A percentile compares a stretch with the other conserved stretches of the same genome.
These are phyloP conservation scores for Suillus decipiens DNA, from an alignment of 768 basidiomycete genomes.

Conservation along the genomic window DNA sequence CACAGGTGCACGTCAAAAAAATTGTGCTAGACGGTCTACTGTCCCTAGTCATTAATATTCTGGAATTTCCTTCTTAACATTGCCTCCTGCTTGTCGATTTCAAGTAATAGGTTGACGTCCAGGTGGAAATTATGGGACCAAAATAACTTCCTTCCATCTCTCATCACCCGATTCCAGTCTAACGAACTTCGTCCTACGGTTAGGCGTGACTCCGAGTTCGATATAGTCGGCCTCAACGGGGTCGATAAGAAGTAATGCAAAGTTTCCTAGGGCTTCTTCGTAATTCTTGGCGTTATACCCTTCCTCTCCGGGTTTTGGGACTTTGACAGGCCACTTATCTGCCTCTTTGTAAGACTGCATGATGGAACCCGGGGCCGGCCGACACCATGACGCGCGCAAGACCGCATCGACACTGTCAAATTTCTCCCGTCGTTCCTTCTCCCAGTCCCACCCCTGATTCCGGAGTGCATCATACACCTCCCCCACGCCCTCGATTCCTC, in stretches of 20 bases:
- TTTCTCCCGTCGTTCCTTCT: slow-evolving; percentile 55
- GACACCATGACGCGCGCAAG: slow-evolving; percentile 74
- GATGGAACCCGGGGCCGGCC: slow-evolving; percentile 62
- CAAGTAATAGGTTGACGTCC: too few relatives aligned
- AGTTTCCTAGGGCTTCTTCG: slow-evolving; percentile 61
- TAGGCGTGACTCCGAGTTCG: slow-evolving; percentile 58
- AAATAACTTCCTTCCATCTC: slow-evolving; percentile 58
- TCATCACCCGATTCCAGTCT: slow-evolving; percentile 39
- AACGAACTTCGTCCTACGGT: slow-evolving; percentile 58
- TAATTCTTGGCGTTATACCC: slow-evolving; percentile 48
- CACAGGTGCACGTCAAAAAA: neutral
- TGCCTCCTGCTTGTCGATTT: neutral
- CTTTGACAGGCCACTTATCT: slow-evolving; percentile 57
- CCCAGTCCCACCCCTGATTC: slow-evolving; percentile 54
- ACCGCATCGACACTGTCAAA: slow-evolving; percentile 60
- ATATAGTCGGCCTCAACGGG: slow-evolving; percentile 69
- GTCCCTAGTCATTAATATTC: neutral
- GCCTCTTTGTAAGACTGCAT: slow-evolving; percentile 56
- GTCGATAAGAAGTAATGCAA: slow-evolving; percentile 72
- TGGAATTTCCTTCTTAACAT: neutral
- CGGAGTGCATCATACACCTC: slow-evolving; percentile 36
- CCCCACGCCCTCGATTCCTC: slow-evolving; percentile 20
- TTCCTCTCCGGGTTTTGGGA: slow-evolving; percentile 51
- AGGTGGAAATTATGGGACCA: slow-evolving; percentile 54
- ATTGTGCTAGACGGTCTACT: neutral